Evolutionary conservation across 2,329 filamentous ascomycete species (phyloP).

Genomic region (Plenodomus biglobosus): DNA sequence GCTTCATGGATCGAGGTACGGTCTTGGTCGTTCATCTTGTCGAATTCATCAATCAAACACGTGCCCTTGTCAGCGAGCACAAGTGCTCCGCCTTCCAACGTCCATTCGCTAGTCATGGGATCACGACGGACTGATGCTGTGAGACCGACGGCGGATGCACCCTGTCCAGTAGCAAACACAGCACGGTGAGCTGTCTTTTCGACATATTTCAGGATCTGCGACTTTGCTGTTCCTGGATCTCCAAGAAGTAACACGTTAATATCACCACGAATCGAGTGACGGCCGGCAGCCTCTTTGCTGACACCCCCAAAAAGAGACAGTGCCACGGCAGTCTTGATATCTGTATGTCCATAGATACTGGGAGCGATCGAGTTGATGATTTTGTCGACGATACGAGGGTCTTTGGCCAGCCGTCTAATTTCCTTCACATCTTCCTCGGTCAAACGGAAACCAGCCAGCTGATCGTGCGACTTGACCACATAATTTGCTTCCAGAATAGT

Average conservation of each 20-base stretch:
- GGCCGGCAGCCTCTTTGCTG: conserved; percentile 84
- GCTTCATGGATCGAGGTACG: conserved; percentile 98
- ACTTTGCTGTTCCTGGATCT: conserved; percentile 97
- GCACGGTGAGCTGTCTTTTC: conserved; percentile 97
- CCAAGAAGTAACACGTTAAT: conserved; percentile 97
- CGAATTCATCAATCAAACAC: conserved; percentile 97
- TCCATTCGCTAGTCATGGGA: conserved; percentile 95
- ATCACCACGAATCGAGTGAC: conserved; percentile 89
- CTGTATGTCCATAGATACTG: conserved; percentile 93
- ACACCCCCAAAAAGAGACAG: conserved; percentile 94
- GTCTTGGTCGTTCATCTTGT: conserved; percentile 99
- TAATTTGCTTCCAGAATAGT: conserved; percentile 98
- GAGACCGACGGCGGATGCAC: conserved; percentile 94
- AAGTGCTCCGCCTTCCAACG: conserved; percentile 89
- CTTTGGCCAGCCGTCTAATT: conserved; percentile 83
- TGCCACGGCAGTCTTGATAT: conserved; percentile 96
- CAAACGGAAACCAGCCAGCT: conserved; percentile 92
- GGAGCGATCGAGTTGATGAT: conserved; percentile 91
- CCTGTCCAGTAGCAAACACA: conserved; percentile 96
- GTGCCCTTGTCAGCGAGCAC: conserved; percentile 94
- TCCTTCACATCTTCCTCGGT: conserved; percentile 93
- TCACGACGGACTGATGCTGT: conserved; percentile 95
- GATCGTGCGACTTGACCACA: conserved; percentile 93
- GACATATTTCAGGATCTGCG: conserved; percentile 94
- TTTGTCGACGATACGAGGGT: conserved; percentile 90